phyloP scores from a whole-genome alignment of 2,329 filamentous ascomycete genomes.

The Graphiopsis chlorocephala region DNA sequence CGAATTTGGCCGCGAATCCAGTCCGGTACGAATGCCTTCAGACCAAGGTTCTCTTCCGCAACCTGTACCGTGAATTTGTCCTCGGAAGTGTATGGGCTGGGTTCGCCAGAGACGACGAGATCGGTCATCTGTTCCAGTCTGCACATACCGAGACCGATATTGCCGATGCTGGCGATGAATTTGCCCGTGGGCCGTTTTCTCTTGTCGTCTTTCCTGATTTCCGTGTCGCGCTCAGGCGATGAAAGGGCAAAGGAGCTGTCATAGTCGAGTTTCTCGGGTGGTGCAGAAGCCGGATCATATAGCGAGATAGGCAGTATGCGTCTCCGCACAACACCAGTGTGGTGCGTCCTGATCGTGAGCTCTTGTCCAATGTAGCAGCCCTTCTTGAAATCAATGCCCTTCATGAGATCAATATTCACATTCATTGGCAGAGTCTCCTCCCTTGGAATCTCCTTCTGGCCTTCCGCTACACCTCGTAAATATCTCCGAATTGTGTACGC shows the following conservation, averaged over 20 bases:
- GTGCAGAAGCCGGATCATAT: constrained; percentile 52
- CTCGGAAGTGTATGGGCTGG: constrained; percentile 56
- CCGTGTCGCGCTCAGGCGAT: constrained; percentile 35
- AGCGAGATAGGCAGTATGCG: constrained; percentile 77
- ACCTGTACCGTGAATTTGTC: constrained; percentile 48
- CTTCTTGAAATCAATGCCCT: constrained; percentile 87
- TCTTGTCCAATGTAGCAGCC: constrained; percentile 98
- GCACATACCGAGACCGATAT: constrained; percentile 82
- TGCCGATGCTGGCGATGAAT: constrained; percentile 75
- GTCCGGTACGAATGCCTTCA: constrained; percentile 69
- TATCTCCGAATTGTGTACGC: constrained; percentile 76
- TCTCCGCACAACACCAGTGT: constrained; percentile 90
- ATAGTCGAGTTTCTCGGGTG: constrained; percentile 49
- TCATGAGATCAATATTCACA: constrained; percentile 81
- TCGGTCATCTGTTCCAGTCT: constrained; percentile 89
- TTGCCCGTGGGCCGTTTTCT: constrained; percentile 71
- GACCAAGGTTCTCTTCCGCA: constrained; percentile 27
- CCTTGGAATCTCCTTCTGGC: constrained; percentile 70
- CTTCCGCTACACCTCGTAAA: constrained; percentile 78
- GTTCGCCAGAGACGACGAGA: constrained; percentile 66
- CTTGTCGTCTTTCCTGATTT: constrained; percentile 54
- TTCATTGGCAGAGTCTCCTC: constrained; percentile 79
- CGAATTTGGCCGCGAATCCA: constrained; percentile 60
- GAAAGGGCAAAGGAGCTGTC: constrained; percentile 18
- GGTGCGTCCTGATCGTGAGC: constrained; percentile 90